These are phyloP conservation scores for Mycena chlorophos DNA, from an alignment of 768 basidiomycete genomes.

Conservation along the genomic window DNA sequence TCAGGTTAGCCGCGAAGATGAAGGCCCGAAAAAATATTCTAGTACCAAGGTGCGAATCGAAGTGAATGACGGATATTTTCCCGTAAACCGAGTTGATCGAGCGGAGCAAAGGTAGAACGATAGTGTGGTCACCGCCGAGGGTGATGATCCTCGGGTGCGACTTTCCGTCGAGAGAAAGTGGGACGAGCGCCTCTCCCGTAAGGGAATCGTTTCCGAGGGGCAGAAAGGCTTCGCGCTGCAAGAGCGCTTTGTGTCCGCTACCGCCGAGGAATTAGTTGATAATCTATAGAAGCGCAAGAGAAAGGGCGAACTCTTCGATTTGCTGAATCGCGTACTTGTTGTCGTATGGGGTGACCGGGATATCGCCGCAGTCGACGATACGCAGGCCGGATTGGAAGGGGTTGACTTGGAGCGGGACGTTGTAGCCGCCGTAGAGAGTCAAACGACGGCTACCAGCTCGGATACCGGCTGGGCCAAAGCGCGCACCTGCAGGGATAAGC, in stretches of 20 bases:
- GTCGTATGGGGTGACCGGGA: constrained; percentile 78
- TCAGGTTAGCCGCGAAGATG: constrained; percentile 20
- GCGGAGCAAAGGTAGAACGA: constrained; percentile 60
- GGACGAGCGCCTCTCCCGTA: constrained; percentile 56
- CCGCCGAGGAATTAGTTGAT: background rate
- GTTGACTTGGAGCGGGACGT: constrained; percentile 71
- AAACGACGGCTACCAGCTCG: constrained; percentile 75
- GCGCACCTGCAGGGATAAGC: constrained; percentile 44
- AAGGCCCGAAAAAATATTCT: constrained; percentile 83
- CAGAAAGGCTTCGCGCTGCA: constrained; percentile 63
- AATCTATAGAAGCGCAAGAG: background rate
- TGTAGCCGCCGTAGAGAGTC: constrained; percentile 77
- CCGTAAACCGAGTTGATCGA: constrained; percentile 79
- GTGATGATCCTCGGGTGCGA: constrained; percentile 80
- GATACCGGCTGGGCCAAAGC: constrained; percentile 85
- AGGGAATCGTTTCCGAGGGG: constrained; percentile 62
- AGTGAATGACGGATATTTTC: constrained; percentile 80
- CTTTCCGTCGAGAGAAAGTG: constrained; percentile 68
- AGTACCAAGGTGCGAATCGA: constrained; percentile 73
- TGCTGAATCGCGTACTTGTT: constrained; percentile 72
- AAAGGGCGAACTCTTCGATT: constrained; percentile 48
- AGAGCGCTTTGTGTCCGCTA: constrained; percentile 63
- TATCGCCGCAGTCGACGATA: constrained; percentile 78
- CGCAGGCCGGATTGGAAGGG: constrained; percentile 69
- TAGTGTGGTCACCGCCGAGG: constrained; percentile 87